These are phyloP conservation scores for Zymoseptoria tritici DNA, from an alignment of 2,329 filamentous ascomycete genomes.

Conservation along the genomic window DNA sequence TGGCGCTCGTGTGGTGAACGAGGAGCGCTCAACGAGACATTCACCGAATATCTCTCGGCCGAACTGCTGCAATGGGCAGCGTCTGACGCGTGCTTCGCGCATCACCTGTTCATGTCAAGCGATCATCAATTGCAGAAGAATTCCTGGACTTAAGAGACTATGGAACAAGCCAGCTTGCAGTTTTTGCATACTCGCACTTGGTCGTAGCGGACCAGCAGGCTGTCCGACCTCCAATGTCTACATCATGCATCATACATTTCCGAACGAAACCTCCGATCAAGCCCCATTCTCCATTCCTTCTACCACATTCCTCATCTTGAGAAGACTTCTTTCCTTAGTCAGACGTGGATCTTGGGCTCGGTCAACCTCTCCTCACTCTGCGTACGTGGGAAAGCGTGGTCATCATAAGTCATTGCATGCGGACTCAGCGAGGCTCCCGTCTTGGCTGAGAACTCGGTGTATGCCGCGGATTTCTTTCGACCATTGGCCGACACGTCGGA, in stretches of 20 bases:
- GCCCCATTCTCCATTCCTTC: background rate
- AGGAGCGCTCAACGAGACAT: too few species aligned
- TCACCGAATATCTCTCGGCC: too few species aligned
- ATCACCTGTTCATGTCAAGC: background rate
- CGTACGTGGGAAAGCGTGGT: conserved; percentile 5
- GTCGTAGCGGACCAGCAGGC: background rate
- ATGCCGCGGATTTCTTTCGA: background rate
- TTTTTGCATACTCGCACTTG: background rate
- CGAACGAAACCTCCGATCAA: background rate
- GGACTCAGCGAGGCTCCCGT: background rate
- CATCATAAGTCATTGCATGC: conserved; percentile 6
- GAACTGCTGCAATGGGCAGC: too few species aligned
- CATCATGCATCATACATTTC: background rate
- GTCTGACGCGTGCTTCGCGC: too few species aligned
- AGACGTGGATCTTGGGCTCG: background rate
- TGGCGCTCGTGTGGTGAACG: too few species aligned
- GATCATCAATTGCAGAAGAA: background rate
- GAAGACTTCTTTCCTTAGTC: background rate
- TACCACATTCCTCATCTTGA: background rate
- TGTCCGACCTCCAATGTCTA: background rate
- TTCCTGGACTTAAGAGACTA: background rate
- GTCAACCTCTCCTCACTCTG: conserved; percentile 12
- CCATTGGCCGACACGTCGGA: background rate
- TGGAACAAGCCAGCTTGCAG: background rate
- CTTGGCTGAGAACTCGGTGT: background rate